Percentiles rank a stretch among this genome's conserved stretches.
These are phyloP conservation scores for Globisporangium echinulatum DNA, from an alignment of 352 stramenopile species.

Conservation along the genomic window DNA sequence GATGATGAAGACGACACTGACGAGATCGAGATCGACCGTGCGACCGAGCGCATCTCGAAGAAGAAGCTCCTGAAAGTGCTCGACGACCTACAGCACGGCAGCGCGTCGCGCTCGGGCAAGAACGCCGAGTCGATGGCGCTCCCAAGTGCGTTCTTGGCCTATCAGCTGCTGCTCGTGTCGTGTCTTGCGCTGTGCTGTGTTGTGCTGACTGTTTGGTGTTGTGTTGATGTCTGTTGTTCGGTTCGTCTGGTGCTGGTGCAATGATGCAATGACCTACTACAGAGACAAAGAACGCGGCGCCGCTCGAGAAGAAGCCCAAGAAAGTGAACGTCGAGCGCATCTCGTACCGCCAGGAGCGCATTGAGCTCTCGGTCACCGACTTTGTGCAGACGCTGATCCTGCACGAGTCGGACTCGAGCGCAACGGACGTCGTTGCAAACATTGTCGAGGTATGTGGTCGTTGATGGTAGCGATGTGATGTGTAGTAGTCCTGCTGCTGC, in stretches of 20 bases:
- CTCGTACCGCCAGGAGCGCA: conserved; percentile 67
- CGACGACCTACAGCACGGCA: conserved; percentile 45
- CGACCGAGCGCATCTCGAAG: conserved; percentile 61
- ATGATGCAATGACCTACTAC: background rate
- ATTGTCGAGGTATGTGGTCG: conserved; percentile 46
- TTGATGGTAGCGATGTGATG: too few relatives aligned
- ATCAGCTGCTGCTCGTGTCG: background rate
- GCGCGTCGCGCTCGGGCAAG: conserved; percentile 18
- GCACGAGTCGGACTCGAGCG: conserved; percentile 53
- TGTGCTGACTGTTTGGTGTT: background rate
- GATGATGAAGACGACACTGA: conserved; percentile 20
- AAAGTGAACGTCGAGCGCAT: conserved; percentile 49
- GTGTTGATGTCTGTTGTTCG: background rate
- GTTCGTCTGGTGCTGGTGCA: background rate
- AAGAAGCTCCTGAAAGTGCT: conserved; percentile 67
- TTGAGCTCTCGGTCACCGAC: conserved; percentile 55
- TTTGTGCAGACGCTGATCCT: conserved; percentile 68
- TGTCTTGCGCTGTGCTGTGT: background rate
- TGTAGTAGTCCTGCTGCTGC: background rate
- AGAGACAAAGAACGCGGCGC: conserved; percentile 67
- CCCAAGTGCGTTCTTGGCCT: conserved; percentile 2
- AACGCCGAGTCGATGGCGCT: conserved; percentile 43
- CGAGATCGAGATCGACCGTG: conserved; percentile 50
- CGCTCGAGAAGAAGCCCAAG: conserved; percentile 69
- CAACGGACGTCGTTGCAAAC: conserved; percentile 54